Conservation (phyloP, 2,329 filamentous ascomycete species). For the Fusarium nodosum region DNA sequence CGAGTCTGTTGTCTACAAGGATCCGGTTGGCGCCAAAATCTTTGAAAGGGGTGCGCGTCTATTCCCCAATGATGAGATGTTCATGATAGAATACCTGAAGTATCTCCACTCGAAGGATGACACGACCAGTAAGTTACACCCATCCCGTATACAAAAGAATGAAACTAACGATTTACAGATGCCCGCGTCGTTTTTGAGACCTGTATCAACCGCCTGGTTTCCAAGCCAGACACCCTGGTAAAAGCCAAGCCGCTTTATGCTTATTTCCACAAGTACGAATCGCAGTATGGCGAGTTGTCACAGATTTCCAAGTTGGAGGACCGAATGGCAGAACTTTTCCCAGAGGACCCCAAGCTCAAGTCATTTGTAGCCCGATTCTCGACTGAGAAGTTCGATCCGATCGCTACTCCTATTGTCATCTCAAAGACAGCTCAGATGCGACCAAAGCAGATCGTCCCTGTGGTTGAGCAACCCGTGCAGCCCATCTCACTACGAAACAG, state of each 20-base stretch:
- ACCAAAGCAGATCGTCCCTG: conserved; percentile 69
- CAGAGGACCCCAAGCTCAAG: conserved; percentile 82
- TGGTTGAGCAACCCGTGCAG: conserved; percentile 62
- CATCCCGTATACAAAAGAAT: background rate
- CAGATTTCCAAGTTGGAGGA: conserved; percentile 93
- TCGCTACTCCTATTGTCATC: conserved; percentile 83
- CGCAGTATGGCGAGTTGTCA: conserved; percentile 90
- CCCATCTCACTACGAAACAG: conserved; percentile 61
- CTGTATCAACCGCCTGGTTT: conserved; percentile 83
- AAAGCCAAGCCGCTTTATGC: conserved; percentile 88
- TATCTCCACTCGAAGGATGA: conserved; percentile 94
- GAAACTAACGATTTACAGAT: conserved; percentile 66
- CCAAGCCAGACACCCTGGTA: conserved; percentile 78
- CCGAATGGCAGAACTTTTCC: conserved; percentile 94
- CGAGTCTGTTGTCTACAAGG: conserved; percentile 96
- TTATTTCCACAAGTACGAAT: conserved; percentile 96
- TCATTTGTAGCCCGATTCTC: conserved; percentile 84
- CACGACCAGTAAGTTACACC: conserved; percentile 80
- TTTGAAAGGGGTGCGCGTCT: conserved; percentile 94
- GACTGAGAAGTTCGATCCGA: conserved; percentile 80
- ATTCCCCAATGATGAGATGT: conserved; percentile 93
- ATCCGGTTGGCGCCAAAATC: conserved; percentile 91
- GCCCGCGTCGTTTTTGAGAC: conserved; percentile 97
- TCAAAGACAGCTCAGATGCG: conserved; percentile 84
- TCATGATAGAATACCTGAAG: conserved; percentile 96